Evolutionary conservation across 2,329 filamentous ascomycete species (phyloP).

Genomic region (Pyrenochaeta sp.): DNA sequence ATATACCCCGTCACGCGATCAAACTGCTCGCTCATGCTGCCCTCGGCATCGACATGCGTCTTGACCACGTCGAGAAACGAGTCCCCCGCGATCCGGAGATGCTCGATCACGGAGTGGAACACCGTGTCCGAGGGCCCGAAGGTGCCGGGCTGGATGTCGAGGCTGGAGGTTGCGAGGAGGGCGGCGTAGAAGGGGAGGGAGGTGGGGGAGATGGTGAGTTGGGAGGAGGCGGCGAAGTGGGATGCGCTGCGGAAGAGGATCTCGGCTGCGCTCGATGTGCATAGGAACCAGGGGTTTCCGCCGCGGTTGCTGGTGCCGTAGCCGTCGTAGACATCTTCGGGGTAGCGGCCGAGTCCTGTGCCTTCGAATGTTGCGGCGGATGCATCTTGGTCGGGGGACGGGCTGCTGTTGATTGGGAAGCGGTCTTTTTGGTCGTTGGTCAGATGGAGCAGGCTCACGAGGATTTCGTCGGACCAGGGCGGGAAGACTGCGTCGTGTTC

Average conservation of each 20-base stretch:
- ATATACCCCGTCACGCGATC: conserved; percentile 50
- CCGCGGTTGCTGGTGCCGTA: conserved; percentile 36
- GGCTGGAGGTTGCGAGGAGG: conserved; percentile 37
- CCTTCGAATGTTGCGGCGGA: conserved; percentile 31
- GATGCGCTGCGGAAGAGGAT: conserved; percentile 48
- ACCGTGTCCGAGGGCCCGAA: conserved; percentile 37
- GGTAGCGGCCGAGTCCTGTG: conserved; percentile 52
- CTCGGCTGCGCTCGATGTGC: conserved; percentile 51
- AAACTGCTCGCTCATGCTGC: conserved; percentile 55
- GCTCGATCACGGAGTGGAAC: conserved; percentile 39
- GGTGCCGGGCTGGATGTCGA: conserved; percentile 26
- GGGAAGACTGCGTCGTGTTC: conserved; percentile 34
- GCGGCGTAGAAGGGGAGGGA: conserved; percentile 48
- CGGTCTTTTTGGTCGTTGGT: conserved; percentile 44
- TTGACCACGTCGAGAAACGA: conserved; percentile 52
- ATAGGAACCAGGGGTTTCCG: conserved; percentile 55
- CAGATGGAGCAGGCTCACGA: conserved; percentile 46
- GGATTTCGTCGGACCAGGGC: conserved; percentile 48
- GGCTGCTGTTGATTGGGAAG: conserved; percentile 49
- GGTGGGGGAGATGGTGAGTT: conserved; percentile 40
- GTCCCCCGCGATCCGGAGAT: conserved; percentile 47
- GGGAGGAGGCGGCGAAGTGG: conserved; percentile 33
- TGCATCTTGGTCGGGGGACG: conserved; percentile 13
- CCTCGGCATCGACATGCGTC: conserved; percentile 48
- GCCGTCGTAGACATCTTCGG: conserved; percentile 53